Conservation (phyloP, 2,329 filamentous ascomycete genomes). For the Cytospora chrysosperma region DNA sequence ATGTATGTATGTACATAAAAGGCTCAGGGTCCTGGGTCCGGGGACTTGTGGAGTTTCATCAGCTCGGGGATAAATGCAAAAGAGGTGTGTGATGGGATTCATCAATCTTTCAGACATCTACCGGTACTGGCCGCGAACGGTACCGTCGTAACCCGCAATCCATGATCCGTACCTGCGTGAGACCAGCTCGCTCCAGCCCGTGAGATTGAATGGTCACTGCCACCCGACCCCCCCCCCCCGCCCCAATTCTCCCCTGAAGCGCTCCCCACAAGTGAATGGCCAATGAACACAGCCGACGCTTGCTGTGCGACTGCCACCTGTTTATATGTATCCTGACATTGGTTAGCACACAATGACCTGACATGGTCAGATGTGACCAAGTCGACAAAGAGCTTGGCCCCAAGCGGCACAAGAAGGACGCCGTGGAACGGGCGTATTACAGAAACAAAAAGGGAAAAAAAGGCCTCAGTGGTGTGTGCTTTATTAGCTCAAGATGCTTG, state of each 20-base stretch:
- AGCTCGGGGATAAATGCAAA: not conserved
- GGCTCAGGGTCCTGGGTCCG: constrained; percentile 8
- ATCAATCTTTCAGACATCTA: not conserved
- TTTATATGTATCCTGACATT: not conserved
- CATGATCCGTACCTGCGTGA: not conserved
- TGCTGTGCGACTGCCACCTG: not conserved
- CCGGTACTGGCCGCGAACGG: not conserved
- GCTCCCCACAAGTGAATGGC: not conserved
- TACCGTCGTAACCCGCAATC: not conserved
- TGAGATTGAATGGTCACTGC: not conserved
- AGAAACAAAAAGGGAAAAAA: too few relatives aligned
- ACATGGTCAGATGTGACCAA: not conserved
- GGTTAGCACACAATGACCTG: not conserved
- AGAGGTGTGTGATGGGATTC: not conserved
- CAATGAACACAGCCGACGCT: not conserved
- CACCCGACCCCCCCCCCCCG: not conserved
- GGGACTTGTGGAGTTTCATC: constrained; percentile 4
- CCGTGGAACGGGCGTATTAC: not conserved
- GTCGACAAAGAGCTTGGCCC: not conserved
- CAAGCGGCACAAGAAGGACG: not conserved
- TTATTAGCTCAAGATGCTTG: not conserved
- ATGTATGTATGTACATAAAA: too few relatives aligned
- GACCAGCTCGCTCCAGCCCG: not conserved
- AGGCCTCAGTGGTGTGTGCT: too few relatives aligned
- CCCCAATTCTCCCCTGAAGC: too few relatives aligned